These are phyloP conservation scores for Tylopilus sp. DNA, from an alignment of 768 basidiomycete genomes.

Conservation along the genomic window DNA sequence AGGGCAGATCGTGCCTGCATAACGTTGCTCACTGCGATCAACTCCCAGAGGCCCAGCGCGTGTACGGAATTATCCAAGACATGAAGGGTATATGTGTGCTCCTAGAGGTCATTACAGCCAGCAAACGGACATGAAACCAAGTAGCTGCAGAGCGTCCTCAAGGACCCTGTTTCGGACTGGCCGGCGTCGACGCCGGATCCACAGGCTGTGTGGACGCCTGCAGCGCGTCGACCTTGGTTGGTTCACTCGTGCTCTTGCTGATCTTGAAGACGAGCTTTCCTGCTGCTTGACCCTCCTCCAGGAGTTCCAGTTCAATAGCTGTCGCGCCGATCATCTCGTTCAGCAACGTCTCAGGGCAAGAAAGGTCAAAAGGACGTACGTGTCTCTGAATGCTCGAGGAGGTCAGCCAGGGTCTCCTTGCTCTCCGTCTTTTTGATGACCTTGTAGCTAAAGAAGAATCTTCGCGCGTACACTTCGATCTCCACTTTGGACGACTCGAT, in stretches of 20 bases:
- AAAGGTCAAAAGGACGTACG: conserved; percentile 16
- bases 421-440: conserved; percentile 34
- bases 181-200: conserved; percentile 2
- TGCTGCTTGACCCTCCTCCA: conserved; percentile 30
- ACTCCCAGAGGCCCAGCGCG: background rate
- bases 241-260: conserved; percentile 11
- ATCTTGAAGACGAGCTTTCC: conserved; percentile 29
- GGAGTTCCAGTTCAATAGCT: conserved; percentile 31
- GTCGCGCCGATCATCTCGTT: background rate
- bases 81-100: background rate
- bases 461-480: conserved; percentile 31
- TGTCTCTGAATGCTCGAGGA: conserved; percentile 30
- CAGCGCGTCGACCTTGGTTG: conserved; percentile 1
- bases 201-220: background rate
- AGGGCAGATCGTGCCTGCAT: background rate
- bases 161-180: background rate
- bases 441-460: conserved; percentile 33
- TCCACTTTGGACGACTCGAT: conserved; percentile 32
- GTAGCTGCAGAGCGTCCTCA: background rate
- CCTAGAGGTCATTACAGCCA: conserved; percentile 1
- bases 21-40: background rate
- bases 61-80: conserved; percentile 13
- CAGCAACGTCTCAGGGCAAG: background rate
- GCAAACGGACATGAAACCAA: conserved; percentile 2
- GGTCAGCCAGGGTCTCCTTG: conserved; percentile 29